A percentile compares a stretch with the other conserved stretches of the same genome.
Conservation (phyloP, 768 basidiomycete genomes). For the Leccinum ochraceum region DNA sequence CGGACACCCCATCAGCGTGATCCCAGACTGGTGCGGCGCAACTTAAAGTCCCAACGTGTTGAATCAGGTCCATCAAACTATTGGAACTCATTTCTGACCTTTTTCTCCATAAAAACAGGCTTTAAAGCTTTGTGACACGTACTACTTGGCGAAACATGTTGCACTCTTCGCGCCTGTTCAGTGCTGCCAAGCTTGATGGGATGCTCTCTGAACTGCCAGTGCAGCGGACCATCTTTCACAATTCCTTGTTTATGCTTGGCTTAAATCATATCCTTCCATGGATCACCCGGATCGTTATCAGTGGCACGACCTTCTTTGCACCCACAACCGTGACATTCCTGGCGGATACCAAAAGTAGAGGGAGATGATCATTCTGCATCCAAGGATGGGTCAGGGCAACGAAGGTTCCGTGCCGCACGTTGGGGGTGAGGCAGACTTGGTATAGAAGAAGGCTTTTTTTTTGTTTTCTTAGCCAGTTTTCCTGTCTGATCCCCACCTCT, state of each 20-base stretch:
- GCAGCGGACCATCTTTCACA: no score
- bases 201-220: not conserved
- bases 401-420: constrained; percentile 16
- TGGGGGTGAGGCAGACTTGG: constrained; percentile 15
- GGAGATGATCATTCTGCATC: constrained; percentile 17
- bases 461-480: not conserved
- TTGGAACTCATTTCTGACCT: no score
- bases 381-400: not conserved
- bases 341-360: constrained; percentile 10
- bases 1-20: not conserved
- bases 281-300: not conserved
- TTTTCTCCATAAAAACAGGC: no score
- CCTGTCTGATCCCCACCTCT: not conserved
- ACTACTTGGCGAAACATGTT: no score
- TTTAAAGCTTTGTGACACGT: not conserved
- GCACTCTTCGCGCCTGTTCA: not conserved
- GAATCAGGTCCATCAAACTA: no score
- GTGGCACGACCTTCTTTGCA: not conserved
- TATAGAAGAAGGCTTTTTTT: not conserved
- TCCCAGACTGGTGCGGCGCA: not conserved
- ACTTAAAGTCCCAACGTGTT: not conserved
- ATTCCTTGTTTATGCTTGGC: not conserved
- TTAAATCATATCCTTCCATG: not conserved
- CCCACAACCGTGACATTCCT: not conserved
- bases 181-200: not conserved